phyloP scores from a whole-genome alignment of 345 rosid species.

The Lumnitzera racemosa region DNA sequence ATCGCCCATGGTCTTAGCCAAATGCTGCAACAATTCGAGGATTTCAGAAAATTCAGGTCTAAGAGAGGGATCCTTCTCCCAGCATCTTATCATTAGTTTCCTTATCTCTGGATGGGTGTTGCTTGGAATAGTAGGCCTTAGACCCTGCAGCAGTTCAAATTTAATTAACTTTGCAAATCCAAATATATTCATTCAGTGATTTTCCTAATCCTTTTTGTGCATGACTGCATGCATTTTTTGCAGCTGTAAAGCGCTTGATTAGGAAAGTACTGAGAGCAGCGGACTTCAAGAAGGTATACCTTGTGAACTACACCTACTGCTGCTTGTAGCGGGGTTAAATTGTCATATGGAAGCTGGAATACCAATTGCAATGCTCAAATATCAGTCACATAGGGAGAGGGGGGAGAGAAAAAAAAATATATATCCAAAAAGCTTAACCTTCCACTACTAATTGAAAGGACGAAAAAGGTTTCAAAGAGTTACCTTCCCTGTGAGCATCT shows the following conservation, averaged over 20 bases:
- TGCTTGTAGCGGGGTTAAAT: constrained; percentile 46
- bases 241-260: too few relatives aligned
- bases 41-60: constrained; percentile 53
- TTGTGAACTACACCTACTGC: constrained; percentile 48
- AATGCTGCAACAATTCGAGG: constrained; percentile 19
- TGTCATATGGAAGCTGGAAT: constrained; percentile 42
- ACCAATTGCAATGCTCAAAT: neutral
- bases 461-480: constrained; percentile 1
- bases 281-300: constrained; percentile 16
- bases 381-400: neutral
- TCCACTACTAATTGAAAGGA: neutral
- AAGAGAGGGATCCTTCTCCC: constrained; percentile 37
- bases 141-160: constrained; percentile 23
- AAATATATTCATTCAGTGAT: too few relatives aligned
- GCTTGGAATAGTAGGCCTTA: constrained; percentile 37
- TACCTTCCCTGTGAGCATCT: constrained; percentile 57
- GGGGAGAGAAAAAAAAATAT: too few relatives aligned
- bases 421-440: neutral
- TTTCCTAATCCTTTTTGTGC: too few relatives aligned
- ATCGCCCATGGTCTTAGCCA: constrained; percentile 16
- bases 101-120: constrained; percentile 30
- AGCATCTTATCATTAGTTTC: constrained; percentile 41
- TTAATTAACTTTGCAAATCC: too few relatives aligned
- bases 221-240: too few relatives aligned
- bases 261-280: too few relatives aligned